Base-by-base conservation (phyloP, 2,329 filamentous ascomycete genomes). In the Orbilia ellipsospora region DNA sequence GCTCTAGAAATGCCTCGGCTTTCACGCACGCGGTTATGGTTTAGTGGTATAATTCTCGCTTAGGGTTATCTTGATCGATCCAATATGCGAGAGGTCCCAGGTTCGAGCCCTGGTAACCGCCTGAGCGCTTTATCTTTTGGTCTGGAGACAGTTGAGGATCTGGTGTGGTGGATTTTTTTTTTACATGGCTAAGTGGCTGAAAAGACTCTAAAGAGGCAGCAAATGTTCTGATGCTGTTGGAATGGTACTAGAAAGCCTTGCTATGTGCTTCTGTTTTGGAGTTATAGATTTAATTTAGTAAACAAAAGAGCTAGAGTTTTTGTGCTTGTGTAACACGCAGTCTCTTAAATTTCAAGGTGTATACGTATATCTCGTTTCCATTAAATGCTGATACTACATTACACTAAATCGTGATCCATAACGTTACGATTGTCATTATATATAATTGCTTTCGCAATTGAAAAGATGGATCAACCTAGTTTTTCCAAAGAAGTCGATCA, bases 11-110 rank as follows among this genome's bases (percentile, higher is more conserved):
- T 36, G 6, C 54, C 52, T 36, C 26, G 26, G 45, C 28, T 56
- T 73, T 54, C 63, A 74, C 57, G 26, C 70, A 65, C 45, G 72
- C 72, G 72, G 59, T 69, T 69, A 69, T 75, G 72, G 72, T 75
- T 75, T 75, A 75, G 72, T 75, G 72, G 72, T 75, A 75, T 75
- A 75, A 75, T 75, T 75, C 72, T 75, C 72, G 72, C 72, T 75
- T 75, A 75, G 72, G 72, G 72, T 65, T 54, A 16, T 69, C 45
- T 48, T 59, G 13, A n/a, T 31, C 10, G 61, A 66, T 67, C 26
- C 63, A 67, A 63, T 65, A 59, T 75, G 72, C 72, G 72, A 75
- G 72, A 75, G 72, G 72, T 75, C 72, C 72, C 72, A 75, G 72
- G 72, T 75, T 75, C 72, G 64, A 75, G 57, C 72, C 72, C 72